Conservation (phyloP, 1,139 yeast species). For the Taphrina betulina region DNA sequence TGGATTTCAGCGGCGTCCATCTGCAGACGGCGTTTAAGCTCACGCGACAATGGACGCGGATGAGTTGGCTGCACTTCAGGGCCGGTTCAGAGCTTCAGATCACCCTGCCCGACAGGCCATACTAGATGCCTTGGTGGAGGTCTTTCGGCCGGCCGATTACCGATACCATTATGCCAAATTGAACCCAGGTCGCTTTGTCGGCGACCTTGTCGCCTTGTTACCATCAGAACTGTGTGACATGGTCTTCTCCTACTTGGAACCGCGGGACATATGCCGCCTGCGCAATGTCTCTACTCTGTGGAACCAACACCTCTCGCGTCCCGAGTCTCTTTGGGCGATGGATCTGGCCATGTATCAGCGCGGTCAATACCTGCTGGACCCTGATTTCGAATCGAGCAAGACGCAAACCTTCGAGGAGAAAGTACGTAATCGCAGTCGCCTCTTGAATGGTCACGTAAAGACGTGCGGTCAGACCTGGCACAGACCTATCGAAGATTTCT, state of each 20-base stretch:
- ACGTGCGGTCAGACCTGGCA: too few species aligned
- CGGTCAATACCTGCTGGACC: constrained; percentile 4
- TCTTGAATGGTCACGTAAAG: neutral
- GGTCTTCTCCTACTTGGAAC: constrained; percentile 6
- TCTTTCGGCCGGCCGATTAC: constrained; percentile 7
- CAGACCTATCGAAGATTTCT: too few species aligned
- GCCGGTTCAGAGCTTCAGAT: too few species aligned
- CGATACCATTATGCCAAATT: neutral
- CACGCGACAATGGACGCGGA: too few species aligned
- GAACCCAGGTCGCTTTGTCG: constrained; percentile 2
- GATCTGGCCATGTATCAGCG: neutral
- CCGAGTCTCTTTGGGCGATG: neutral
- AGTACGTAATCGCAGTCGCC: neutral
- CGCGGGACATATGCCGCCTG: neutral
- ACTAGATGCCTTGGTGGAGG: constrained; percentile 4
- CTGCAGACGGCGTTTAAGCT: too few species aligned
- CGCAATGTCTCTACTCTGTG: constrained; percentile 11
- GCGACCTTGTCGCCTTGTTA: constrained; percentile 5
- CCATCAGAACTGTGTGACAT: constrained; percentile 10
- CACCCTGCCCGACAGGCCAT: neutral
- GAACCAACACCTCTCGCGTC: constrained; percentile 2
- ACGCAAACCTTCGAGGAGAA: neutral
- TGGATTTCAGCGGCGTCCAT: too few species aligned
- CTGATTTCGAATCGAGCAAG: neutral
- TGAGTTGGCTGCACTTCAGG: too few species aligned